phyloP scores from a whole-genome alignment of 2,329 filamentous ascomycete species.

The Neodidymelliopsis sp. region DNA sequence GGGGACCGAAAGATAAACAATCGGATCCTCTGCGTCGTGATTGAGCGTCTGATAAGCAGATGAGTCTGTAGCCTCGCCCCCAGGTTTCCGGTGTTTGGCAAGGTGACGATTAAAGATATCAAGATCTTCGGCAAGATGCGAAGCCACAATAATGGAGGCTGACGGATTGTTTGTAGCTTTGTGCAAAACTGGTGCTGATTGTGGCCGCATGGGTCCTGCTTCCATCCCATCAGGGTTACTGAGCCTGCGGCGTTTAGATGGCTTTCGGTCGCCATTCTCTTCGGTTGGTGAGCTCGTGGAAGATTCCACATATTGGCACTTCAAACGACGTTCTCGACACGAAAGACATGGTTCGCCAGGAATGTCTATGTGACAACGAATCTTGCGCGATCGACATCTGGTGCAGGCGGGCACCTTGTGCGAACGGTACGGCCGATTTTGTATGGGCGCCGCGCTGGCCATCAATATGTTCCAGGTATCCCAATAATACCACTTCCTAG shows the following conservation, averaged over 20 bases:
- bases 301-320: slow-evolving; percentile 48
- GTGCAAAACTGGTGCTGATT: slow-evolving; percentile 38
- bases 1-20: slow-evolving; percentile 57
- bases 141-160: slow-evolving; percentile 50
- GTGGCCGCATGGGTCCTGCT: slow-evolving; percentile 29
- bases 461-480: slow-evolving; percentile 27
- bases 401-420: slow-evolving; percentile 54
- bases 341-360: slow-evolving; percentile 49
- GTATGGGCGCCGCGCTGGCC: slow-evolving; percentile 42
- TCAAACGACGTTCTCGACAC: slow-evolving; percentile 48
- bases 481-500: not conserved
- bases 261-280: slow-evolving; percentile 31
- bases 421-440: slow-evolving; percentile 52
- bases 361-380: slow-evolving; percentile 52
- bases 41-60: slow-evolving; percentile 60
- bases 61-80: slow-evolving; percentile 37
- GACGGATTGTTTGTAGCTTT: slow-evolving; percentile 42
- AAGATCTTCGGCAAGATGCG: slow-evolving; percentile 52
- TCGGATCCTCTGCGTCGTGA: slow-evolving; percentile 51
- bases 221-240: slow-evolving; percentile 32
- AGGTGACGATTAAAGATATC: slow-evolving; percentile 52
- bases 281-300: slow-evolving; percentile 33
- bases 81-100: slow-evolving; percentile 38
- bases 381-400: slow-evolving; percentile 51
- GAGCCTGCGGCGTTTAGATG: slow-evolving; percentile 37